Conservation (phyloP, 768 basidiomycete species). For the Russula brevipes region DNA sequence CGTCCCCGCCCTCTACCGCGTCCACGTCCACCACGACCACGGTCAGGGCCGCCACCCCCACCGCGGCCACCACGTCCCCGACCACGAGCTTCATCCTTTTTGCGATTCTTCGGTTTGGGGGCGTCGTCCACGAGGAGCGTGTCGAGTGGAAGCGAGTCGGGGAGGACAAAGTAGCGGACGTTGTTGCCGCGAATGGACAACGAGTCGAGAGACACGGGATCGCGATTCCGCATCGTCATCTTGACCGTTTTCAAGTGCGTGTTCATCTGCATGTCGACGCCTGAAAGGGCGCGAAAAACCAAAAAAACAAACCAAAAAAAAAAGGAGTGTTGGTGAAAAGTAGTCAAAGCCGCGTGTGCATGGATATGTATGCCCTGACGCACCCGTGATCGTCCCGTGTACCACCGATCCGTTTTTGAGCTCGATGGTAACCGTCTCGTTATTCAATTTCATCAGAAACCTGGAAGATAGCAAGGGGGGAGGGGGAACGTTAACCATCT, state of each 20-base stretch:
- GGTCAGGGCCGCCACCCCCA: slow-evolving; percentile 30
- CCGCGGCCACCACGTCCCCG: slow-evolving; percentile 49
- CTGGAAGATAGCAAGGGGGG: slow-evolving; percentile 37
- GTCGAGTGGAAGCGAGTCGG: slow-evolving; percentile 93
- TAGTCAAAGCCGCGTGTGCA: background rate
- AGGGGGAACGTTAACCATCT: slow-evolving; percentile 1
- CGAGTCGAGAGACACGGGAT: slow-evolving; percentile 79
- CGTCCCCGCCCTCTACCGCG: slow-evolving; percentile 50
- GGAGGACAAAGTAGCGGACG: slow-evolving; percentile 95
- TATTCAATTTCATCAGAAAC: slow-evolving; percentile 99
- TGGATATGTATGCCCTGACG: slow-evolving; percentile 26
- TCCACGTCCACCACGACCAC: slow-evolving; percentile 47
- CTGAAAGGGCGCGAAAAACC: slow-evolving; percentile 38
- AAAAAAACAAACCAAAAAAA: too few relatives aligned
- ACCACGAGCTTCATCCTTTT: slow-evolving; percentile 79
- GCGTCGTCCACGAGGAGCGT: slow-evolving; percentile 97
- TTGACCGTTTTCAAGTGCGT: slow-evolving; percentile 97
- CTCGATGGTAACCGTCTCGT: slow-evolving; percentile 97
- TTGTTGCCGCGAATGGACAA: slow-evolving; percentile 96
- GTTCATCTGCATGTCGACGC: slow-evolving; percentile 99
- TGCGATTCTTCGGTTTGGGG: slow-evolving; percentile 89
- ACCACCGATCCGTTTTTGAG: slow-evolving; percentile 95
- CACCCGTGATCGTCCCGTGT: slow-evolving; percentile 95
- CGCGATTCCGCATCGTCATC: slow-evolving; percentile 88
- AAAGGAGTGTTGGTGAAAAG: slow-evolving; percentile 1